Evolutionary conservation across 345 rosid species (phyloP), one percentile per base, ranked within the genome.

Genomic region (Populus euphratica): DNA sequence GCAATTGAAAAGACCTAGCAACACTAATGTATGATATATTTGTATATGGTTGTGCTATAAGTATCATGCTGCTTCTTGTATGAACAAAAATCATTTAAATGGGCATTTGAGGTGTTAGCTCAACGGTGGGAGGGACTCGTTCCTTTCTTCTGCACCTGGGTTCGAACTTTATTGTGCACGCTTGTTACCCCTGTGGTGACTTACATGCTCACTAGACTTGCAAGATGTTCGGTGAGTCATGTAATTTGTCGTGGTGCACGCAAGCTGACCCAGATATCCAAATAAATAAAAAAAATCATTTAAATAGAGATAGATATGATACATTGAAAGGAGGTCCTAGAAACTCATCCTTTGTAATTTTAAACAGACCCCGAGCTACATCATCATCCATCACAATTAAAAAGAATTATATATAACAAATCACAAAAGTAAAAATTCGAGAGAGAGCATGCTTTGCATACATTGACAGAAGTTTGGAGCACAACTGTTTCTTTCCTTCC

Each of bases 311-410:
- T 21, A 20, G 23, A 52, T 20, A 20, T 1, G 59, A 76, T 67
- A 96, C 98, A 80, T 86, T 86, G 62, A 89, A 49, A 3, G 97
- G 92, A 33, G 98, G 98, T 16, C 91, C 85, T 2, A 94, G 86
- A 79, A 92, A 95, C 77, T 92, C 98, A 81, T 93, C 98, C 77
- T 91, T 97, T 87, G 83, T 89, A 70, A 92, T 96, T 88, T 94
- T 94, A 87, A 91, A 83, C 90, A 92, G 73, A 13, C 98, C 93
- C 84, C 93, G 88, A 83, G 89, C 99, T 96, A 86, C 29, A 86
- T 39, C 71, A 75, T 73, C 36, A 76, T 8, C 12, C 33, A 72
- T 23, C 56, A 31, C 52, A 80, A 70, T 73, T 41, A 8, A 7
- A 17, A n/a, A 50, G 38, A 56, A 43, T 18, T 5, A 29, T 56